phyloP scores from a whole-genome alignment of 2,329 filamentous ascomycete genomes.

The Ophiostoma fasciatum region DNA sequence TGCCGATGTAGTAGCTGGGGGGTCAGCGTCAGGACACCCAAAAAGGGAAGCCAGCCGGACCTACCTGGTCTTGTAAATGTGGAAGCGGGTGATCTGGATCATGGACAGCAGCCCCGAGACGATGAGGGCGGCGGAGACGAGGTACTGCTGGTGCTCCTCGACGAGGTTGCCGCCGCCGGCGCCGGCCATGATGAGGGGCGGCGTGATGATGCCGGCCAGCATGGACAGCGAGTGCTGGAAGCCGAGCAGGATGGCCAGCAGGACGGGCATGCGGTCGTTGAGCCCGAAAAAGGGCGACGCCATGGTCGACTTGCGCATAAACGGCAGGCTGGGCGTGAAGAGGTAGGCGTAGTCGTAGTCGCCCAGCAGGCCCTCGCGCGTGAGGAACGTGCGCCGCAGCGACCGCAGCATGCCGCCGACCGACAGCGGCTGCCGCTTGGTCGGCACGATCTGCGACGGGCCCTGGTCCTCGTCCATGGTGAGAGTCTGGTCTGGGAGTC shows the following conservation, averaged over 20 bases:
- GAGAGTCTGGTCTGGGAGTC: too few relatives aligned
- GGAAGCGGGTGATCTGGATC: conserved; percentile 65
- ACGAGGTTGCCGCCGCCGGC: conserved; percentile 48
- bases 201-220: conserved; percentile 62
- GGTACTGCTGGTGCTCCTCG: conserved; percentile 51
- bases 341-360: conserved; percentile 84
- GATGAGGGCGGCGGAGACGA: conserved; percentile 65
- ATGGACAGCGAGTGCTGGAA: conserved; percentile 70
- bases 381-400: conserved; percentile 31
- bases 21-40: too few relatives aligned
- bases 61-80: conserved; percentile 49
- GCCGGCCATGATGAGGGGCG: conserved; percentile 56
- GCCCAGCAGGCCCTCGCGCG: conserved; percentile 62
- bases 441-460: conserved; percentile 33
- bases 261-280: conserved; percentile 60
- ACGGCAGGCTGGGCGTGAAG: conserved; percentile 70
- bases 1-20: conserved; percentile 57
- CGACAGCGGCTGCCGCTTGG: conserved; percentile 13
- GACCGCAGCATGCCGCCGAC: conserved; percentile 17
- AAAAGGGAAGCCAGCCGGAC: conserved; percentile 12
- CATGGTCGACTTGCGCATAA: conserved; percentile 47
- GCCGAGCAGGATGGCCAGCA: conserved; percentile 59
- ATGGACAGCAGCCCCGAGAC: conserved; percentile 62
- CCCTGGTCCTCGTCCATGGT: conserved; percentile 42
- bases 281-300: conserved; percentile 75